These are phyloP conservation scores for Dendryphion nanum DNA, from an alignment of 2,329 filamentous ascomycete species.

Conservation along the genomic window DNA sequence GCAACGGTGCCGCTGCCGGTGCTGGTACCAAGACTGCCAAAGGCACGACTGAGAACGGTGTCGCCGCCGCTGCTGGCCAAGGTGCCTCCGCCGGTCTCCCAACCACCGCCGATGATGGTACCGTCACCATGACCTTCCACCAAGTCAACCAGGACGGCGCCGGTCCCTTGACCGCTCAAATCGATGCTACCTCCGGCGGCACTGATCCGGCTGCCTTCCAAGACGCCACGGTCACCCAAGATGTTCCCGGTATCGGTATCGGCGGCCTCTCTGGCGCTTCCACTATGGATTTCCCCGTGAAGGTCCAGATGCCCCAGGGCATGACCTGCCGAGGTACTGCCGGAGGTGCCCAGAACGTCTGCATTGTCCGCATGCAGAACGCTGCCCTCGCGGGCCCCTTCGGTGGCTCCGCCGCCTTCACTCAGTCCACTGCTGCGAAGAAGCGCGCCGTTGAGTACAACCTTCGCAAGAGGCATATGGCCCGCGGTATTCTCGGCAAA, in stretches of 20 bases:
- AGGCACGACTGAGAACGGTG: constrained; percentile 51
- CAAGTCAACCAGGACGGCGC: constrained; percentile 72
- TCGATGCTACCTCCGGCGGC: constrained; percentile 64
- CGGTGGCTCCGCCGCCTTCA: constrained; percentile 66
- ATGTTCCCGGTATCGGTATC: constrained; percentile 60
- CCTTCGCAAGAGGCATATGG: constrained; percentile 38
- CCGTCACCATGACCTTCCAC: constrained; percentile 63
- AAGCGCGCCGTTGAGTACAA: constrained; percentile 62
- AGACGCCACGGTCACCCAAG: constrained; percentile 56
- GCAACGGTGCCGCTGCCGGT: constrained; percentile 30
- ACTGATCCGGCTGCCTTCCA: constrained; percentile 61
- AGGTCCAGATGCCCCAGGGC: constrained; percentile 64
- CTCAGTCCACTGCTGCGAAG: constrained; percentile 56
- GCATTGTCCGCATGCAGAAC: constrained; percentile 65
- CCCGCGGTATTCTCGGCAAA: constrained; percentile 35
- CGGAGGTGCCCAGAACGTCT: constrained; percentile 61
- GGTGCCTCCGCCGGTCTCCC: constrained; percentile 58
- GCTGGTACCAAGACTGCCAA: constrained; percentile 48
- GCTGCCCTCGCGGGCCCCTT: constrained; percentile 62
- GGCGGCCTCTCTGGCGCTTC: constrained; percentile 59
- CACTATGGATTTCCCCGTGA: constrained; percentile 64
- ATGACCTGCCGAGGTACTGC: constrained; percentile 64
- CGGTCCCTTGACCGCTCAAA: constrained; percentile 59
- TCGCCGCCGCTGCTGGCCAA: constrained; percentile 54
- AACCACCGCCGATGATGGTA: constrained; percentile 60